Percentiles rank a stretch among this genome's conserved stretches.
Evolutionary conservation across 164 flowering plant genomes (phyloP).

Genomic region (Magnolia officinalis): DNA sequence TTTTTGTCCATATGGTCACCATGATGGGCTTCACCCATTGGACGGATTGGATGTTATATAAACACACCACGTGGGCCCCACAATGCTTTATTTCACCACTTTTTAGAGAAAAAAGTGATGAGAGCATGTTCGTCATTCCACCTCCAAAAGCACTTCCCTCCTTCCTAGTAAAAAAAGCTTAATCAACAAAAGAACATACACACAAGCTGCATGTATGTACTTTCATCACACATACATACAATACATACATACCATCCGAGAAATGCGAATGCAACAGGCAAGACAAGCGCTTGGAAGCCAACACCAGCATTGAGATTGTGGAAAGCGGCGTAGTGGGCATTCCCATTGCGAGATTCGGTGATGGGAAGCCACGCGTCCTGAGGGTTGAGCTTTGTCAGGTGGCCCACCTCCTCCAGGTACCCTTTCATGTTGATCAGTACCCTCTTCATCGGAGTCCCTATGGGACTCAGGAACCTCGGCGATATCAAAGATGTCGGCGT

Average conservation of each 20-base stretch:
- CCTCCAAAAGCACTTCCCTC: too few species aligned
- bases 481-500: constrained; percentile 92
- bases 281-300: constrained; percentile 89
- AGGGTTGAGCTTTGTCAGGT: constrained; percentile 90
- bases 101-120: too few species aligned
- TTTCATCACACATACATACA: background rate
- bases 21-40: too few species aligned
- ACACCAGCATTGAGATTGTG: constrained; percentile 94
- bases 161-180: too few species aligned
- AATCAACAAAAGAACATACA: too few species aligned
- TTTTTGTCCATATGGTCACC: too few species aligned
- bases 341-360: constrained; percentile 95
- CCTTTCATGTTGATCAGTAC: constrained; percentile 91
- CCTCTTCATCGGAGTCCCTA: constrained; percentile 97
- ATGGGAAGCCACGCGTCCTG: constrained; percentile 99
- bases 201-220: too few species aligned
- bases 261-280: constrained; percentile 90
- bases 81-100: too few species aligned
- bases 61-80: too few species aligned
- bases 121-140: too few species aligned
- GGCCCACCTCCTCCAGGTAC: constrained; percentile 93
- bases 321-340: constrained; percentile 97
- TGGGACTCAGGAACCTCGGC: constrained; percentile 89
- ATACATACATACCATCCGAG: constrained; percentile 71
- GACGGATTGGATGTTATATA: too few species aligned